Conservation (phyloP, 441 rosid genomes). For the Brassica balearica region DNA sequence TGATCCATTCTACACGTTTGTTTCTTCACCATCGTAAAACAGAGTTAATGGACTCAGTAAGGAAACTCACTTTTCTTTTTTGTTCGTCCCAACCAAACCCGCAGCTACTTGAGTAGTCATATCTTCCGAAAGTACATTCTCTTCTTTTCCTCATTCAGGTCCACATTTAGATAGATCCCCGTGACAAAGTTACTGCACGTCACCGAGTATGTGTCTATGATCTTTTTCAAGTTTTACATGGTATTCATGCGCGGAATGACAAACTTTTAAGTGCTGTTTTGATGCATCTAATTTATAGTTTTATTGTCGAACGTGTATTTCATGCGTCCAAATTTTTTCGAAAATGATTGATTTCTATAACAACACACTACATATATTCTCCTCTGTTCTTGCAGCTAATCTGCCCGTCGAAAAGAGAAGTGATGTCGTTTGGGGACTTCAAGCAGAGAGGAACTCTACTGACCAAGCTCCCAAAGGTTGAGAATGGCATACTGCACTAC, state of each 20-base stretch:
- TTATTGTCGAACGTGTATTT: slow-evolving; percentile 4
- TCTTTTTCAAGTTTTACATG: not conserved
- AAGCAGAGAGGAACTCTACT: slow-evolving; percentile 87
- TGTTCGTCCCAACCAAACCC: not conserved
- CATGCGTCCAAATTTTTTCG: not conserved
- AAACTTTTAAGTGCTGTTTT: not conserved
- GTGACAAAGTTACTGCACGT: slow-evolving; percentile 91
- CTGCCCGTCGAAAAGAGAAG: slow-evolving; percentile 97
- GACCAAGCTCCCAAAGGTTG: slow-evolving; percentile 98
- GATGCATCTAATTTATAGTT: not conserved
- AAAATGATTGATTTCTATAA: not conserved
- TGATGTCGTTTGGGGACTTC: slow-evolving; percentile 85
- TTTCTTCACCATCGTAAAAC: slow-evolving; percentile 92
- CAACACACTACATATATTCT: not conserved
- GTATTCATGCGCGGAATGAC: not conserved
- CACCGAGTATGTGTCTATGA: slow-evolving; percentile 63
- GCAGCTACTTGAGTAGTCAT: not conserved
- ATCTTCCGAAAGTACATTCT: slow-evolving; percentile 10
- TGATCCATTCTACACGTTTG: slow-evolving; percentile 58
- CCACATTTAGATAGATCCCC: slow-evolving; percentile 76
- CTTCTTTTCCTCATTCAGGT: slow-evolving; percentile 55
- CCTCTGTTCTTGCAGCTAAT: slow-evolving; percentile 66
- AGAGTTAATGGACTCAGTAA: slow-evolving; percentile 66
- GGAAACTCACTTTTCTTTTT: slow-evolving; percentile 59
- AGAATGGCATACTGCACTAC: slow-evolving; percentile 94